These are phyloP conservation scores for Funneliformis caledonium DNA, from an alignment of 371 early-diverging fungal species.

Conservation along the genomic window DNA sequence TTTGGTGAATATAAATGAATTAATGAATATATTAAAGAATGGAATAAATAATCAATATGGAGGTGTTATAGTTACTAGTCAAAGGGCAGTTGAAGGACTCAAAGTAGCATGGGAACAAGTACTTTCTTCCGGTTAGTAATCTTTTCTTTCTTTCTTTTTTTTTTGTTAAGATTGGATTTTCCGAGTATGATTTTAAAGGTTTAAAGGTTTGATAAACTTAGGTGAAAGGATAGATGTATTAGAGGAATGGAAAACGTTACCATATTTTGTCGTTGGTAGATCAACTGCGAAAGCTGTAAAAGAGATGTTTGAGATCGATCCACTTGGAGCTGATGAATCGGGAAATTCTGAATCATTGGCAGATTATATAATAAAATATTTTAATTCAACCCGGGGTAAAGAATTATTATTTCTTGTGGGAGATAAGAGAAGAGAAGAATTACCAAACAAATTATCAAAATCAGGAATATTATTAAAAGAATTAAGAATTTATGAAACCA, in stretches of 20 bases:
- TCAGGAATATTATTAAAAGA: constrained; percentile 19
- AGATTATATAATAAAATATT: constrained; percentile 18
- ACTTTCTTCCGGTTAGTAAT: background rate
- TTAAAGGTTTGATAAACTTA: background rate
- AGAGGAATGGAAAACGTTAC: constrained; percentile 20
- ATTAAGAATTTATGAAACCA: constrained; percentile 35
- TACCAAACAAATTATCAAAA: constrained; percentile 13
- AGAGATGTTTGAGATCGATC: background rate
- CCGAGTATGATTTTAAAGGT: no score
- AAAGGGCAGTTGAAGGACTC: constrained; percentile 28
- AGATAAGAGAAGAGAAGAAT: constrained; percentile 31
- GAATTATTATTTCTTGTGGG: constrained; percentile 37
- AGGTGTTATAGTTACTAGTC: constrained; percentile 28
- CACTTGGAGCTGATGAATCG: constrained; percentile 11
- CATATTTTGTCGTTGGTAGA: constrained; percentile 36
- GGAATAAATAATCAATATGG: background rate
- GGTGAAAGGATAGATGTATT: background rate
- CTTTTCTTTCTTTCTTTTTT: no score
- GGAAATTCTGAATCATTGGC: constrained; percentile 30
- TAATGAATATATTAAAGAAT: constrained; percentile 30
- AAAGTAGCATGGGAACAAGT: constrained; percentile 26
- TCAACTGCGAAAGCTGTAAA: constrained; percentile 19
- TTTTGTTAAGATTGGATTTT: no score
- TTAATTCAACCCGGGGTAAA: background rate
- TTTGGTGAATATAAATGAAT: constrained; percentile 16